A percentile compares a stretch with the other conserved stretches of the same genome.
These are phyloP conservation scores for Tilletia setariae DNA, from an alignment of 1,284 basidiomycete genomes.

Conservation along the genomic window DNA sequence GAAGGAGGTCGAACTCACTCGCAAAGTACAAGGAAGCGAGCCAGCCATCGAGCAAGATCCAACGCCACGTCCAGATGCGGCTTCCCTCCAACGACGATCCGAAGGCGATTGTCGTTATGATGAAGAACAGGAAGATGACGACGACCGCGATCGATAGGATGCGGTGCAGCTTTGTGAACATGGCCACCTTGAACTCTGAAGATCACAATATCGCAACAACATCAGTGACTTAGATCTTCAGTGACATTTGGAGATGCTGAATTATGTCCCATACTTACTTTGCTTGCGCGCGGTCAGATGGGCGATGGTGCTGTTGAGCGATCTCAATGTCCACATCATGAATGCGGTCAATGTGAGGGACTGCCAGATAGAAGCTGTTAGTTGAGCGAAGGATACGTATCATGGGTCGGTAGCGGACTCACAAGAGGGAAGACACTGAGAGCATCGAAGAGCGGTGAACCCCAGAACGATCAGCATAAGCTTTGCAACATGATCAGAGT, in stretches of 20 bases:
- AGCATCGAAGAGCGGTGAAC: neutral
- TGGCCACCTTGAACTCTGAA: conserved; percentile 38
- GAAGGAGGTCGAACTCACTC: conserved; percentile 17
- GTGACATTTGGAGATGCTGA: too few species aligned
- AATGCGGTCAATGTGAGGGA: conserved; percentile 83
- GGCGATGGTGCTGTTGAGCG: conserved; percentile 45
- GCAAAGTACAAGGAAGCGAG: conserved; percentile 64
- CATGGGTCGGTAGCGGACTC: conserved; percentile 64
- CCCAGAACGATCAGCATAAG: neutral
- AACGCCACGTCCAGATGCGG: conserved; percentile 85
- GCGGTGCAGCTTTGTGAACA: conserved; percentile 68
- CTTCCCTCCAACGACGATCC: conserved; percentile 86
- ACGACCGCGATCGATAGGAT: conserved; percentile 82
- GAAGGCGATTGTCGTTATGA: conserved; percentile 85
- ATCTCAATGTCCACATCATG: conserved; percentile 73
- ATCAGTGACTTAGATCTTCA: too few species aligned
- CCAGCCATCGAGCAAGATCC: conserved; percentile 97
- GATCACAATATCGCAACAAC: too few species aligned
- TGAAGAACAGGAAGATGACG: conserved; percentile 76
- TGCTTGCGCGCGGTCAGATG: conserved; percentile 47
- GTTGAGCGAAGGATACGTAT: conserved; percentile 62
- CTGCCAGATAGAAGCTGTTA: conserved; percentile 65
- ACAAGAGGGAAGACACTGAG: conserved; percentile 15
- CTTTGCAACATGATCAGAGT: neutral
- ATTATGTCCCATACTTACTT: conserved; percentile 19